Conservation (phyloP, 2,329 filamentous ascomycete genomes). For the Ceratocystis albifundus region DNA sequence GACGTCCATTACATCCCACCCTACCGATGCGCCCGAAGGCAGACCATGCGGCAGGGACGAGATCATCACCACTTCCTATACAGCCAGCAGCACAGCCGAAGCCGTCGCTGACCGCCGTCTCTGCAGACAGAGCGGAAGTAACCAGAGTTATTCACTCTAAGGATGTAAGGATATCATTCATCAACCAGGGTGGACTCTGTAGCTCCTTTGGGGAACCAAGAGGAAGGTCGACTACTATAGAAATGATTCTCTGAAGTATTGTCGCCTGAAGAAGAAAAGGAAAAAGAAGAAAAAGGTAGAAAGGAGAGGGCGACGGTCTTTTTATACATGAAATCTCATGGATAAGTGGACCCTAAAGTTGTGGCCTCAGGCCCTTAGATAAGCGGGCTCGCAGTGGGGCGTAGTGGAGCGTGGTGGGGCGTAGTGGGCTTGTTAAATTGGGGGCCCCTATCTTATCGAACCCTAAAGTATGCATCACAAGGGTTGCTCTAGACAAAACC, state of each 20-base stretch:
- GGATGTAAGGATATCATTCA: conserved; percentile 79
- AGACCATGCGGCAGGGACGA: conserved; percentile 62
- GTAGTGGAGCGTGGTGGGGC: neutral
- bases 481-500: neutral
- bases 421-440: neutral
- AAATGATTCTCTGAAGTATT: conserved; percentile 66
- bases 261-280: conserved; percentile 19
- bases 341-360: conserved; percentile 7
- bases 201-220: conserved; percentile 87
- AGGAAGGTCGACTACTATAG: conserved; percentile 88
- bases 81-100: conserved; percentile 33
- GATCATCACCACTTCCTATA: conserved; percentile 94
- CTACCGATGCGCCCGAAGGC: conserved; percentile 64
- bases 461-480: neutral
- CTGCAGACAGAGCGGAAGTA: conserved; percentile 50
- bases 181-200: conserved; percentile 94
- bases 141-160: conserved; percentile 68
- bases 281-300: neutral
- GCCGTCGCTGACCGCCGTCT: conserved; percentile 40
- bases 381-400: neutral
- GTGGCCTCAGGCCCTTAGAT: conserved; percentile 4
- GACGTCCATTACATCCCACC: conserved; percentile 82
- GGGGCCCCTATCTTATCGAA: fast-evolving
- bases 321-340: neutral
- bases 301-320: neutral